phyloP scores from a whole-genome alignment of 352 stramenopile species.

The Globisporangium camurandrum region DNA sequence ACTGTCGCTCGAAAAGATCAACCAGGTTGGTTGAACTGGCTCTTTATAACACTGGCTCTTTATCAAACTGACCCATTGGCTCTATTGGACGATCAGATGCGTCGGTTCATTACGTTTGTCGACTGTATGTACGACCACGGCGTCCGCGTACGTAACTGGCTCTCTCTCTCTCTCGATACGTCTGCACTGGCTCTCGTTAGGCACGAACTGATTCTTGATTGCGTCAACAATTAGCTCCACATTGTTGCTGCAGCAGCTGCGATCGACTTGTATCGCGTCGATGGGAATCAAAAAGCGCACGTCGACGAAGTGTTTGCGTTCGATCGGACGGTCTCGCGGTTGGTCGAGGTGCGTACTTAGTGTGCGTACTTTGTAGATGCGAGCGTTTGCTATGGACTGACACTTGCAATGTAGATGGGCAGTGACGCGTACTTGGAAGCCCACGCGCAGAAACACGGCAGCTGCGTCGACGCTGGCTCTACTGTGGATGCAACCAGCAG shows the following conservation, averaged over 20 bases:
- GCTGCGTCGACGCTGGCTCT: neutral
- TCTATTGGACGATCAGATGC: conserved; percentile 27
- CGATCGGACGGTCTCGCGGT: conserved; percentile 79
- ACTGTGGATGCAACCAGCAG: no score
- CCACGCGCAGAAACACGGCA: conserved; percentile 27
- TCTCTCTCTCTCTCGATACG: neutral
- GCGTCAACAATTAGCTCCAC: conserved; percentile 40
- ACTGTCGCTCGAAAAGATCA: conserved; percentile 84
- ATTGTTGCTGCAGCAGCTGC: conserved; percentile 54
- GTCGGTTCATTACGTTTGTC: conserved; percentile 97
- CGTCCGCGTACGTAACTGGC: conserved; percentile 37
- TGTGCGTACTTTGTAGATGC: neutral
- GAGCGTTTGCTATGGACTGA: neutral
- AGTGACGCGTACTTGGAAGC: conserved; percentile 63
- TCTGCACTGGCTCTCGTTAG: no score
- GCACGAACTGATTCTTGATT: no score
- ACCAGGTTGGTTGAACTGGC: conserved; percentile 36
- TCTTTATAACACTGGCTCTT: no score
- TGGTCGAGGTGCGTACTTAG: conserved; percentile 54
- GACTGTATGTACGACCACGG: conserved; percentile 96
- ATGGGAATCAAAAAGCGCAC: conserved; percentile 42
- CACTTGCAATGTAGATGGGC: conserved; percentile 37
- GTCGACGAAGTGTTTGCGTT: conserved; percentile 83
- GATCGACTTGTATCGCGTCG: conserved; percentile 56
- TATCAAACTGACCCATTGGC: no score